Conservation (phyloP, 1,284 basidiomycete genomes). For the Inonotus obliquus region DNA sequence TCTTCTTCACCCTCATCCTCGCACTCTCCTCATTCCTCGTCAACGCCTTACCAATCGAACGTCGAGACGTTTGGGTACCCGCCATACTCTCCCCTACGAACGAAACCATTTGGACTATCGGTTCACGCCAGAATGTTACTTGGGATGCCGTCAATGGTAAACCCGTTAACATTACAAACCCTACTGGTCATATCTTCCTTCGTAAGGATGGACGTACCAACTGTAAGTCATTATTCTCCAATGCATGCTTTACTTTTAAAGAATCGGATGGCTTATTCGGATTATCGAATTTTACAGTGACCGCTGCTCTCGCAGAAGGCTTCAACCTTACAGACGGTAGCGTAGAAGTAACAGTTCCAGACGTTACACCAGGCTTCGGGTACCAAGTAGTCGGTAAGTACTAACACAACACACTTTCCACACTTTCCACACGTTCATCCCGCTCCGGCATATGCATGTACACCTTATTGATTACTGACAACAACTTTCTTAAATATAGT, state of each 20-base stretch:
- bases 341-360: constrained; percentile 26
- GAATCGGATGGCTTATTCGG: too few relatives aligned
- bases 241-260: background rate
- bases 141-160: constrained; percentile 25
- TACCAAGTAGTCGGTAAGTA: constrained; percentile 27
- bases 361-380: constrained; percentile 22
- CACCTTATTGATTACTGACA: too few relatives aligned
- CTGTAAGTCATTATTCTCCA: background rate
- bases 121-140: constrained; percentile 26
- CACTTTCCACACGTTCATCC: too few relatives aligned
- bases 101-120: constrained; percentile 26
- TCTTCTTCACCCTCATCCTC: constrained; percentile 20
- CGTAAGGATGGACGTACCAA: constrained; percentile 20
- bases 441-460: too few relatives aligned
- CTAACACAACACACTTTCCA: too few relatives aligned
- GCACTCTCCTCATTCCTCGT: constrained; percentile 15
- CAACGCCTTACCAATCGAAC: constrained; percentile 16
- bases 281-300: background rate
- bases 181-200: constrained; percentile 20
- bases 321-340: constrained; percentile 25
- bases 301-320: constrained; percentile 21
- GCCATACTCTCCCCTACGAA: constrained; percentile 23
- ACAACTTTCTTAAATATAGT: constrained; percentile 2
- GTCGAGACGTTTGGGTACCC: constrained; percentile 26
- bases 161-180: constrained; percentile 26